Conservation (phyloP, 345 rosid genomes). For the Eutrema japonicum region DNA sequence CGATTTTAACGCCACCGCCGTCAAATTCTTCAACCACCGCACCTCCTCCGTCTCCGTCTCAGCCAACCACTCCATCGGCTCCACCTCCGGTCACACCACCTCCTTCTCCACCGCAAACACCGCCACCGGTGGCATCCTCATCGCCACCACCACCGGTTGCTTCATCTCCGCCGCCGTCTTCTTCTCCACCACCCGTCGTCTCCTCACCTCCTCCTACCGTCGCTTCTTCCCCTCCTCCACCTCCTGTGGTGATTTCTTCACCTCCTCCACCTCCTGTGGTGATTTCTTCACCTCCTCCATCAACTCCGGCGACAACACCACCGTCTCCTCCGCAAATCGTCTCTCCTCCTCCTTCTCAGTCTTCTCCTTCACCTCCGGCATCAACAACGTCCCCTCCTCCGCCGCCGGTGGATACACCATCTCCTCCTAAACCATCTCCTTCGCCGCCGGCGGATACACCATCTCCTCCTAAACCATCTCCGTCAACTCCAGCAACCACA, state of each 20-base stretch:
- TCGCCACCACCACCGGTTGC: slow-evolving; percentile 53
- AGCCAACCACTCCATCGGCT: slow-evolving; percentile 49
- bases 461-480: slow-evolving; percentile 52
- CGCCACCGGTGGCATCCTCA: slow-evolving; percentile 50
- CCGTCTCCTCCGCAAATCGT: slow-evolving; percentile 59
- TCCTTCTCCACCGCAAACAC: slow-evolving; percentile 52
- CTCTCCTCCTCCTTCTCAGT: slow-evolving; percentile 52
- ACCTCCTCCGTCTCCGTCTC: slow-evolving; percentile 52
- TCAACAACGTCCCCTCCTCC: slow-evolving; percentile 43
- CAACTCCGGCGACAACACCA: slow-evolving; percentile 56
- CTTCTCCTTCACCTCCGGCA: slow-evolving; percentile 46
- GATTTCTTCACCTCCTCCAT: slow-evolving; percentile 42
- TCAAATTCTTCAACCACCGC: slow-evolving; percentile 50
- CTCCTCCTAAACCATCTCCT: slow-evolving; percentile 49
- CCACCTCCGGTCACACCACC: slow-evolving; percentile 56
- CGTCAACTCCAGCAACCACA: slow-evolving; percentile 47
- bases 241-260: slow-evolving; percentile 38
- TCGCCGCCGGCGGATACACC: slow-evolving; percentile 53
- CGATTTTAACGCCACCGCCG: slow-evolving; percentile 47
- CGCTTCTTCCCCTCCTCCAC: slow-evolving; percentile 51
- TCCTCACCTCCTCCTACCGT: slow-evolving; percentile 56
- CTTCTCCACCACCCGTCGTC: slow-evolving; percentile 51
- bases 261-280: slow-evolving; percentile 47
- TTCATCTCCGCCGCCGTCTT: slow-evolving; percentile 50
- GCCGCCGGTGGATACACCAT: slow-evolving; percentile 47